Base-by-base conservation (phyloP, 164 flowering plant species). In the Brasenia schreberi region DNA sequence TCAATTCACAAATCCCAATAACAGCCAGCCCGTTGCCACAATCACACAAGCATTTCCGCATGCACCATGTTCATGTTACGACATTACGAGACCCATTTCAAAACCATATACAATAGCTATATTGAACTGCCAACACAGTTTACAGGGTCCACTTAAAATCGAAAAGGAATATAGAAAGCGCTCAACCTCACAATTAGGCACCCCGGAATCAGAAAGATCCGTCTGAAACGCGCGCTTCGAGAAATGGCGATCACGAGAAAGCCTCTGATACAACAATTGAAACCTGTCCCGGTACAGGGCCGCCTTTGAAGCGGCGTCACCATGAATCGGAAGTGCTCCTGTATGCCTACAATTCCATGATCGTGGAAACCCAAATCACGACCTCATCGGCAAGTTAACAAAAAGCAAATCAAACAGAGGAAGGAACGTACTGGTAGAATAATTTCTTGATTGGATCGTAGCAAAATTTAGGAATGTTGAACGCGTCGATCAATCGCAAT, bases 281-380 rank as follows among this genome's bases (percentile, higher is more conserved):
- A 80, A 88, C 77, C 99, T 89, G 74, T 95, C 92, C 71, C 87
- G 82, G 67, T 95, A 95, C 63, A 92, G 67, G 43, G 82, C 73
- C 42, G 87, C 83, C 81, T 95, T 95, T 23, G 96, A 81, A 49
- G 86, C 79, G 19, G 97, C 89, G 53, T 89, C 89, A 5, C 97
- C 97, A 68, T 95, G 96, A 59, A 95, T 79, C 0, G 89, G 84
- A 63, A 85, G 82, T 76, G 77, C 78, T 43, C 89, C 89, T 5
- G 82, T 77, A 66, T 84, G 79, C 81, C 99, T 95, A 64, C 64
- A 18, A 17, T 60, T n/a, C 5, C 18, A 42, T 65, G 18, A n/a
- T 67, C 23, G 17, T 19, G 19, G n/a, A 44, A 65, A 27, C 42
- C 18, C 5, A 63, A 19, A 19, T 5, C 6, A 60, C 14, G 2